A percentile compares a stretch with the other conserved stretches of the same genome.
phyloP scores from a whole-genome alignment of 2,329 filamentous ascomycete species.

The Zelopaecilomyces penicillatus region DNA sequence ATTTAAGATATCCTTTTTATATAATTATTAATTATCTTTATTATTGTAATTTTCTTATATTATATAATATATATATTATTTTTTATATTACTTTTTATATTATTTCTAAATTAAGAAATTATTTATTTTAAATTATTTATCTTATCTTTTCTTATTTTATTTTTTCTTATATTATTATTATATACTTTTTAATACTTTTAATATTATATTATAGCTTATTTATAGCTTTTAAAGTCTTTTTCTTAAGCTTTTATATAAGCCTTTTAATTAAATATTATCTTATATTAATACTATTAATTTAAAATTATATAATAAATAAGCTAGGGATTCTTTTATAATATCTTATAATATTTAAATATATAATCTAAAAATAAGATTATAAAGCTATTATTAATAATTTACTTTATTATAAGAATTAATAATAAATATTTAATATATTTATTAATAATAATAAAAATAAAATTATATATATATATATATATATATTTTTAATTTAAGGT shows the following conservation, averaged over 20 bases:
- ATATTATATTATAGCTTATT: not conserved
- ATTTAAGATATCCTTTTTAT: no score
- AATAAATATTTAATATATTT: not conserved
- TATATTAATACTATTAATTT: no score
- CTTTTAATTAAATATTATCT: no score
- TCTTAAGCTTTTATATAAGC: no score
- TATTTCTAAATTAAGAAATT: no score
- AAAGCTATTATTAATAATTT: not conserved
- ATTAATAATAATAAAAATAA: not conserved
- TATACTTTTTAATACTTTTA: not conserved
- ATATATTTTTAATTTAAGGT: not conserved
- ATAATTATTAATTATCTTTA: not conserved
- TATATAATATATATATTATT: not conserved
- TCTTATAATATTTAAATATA: not conserved
- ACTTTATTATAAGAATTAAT: not conserved
- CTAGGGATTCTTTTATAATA: not conserved
- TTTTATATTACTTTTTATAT: not conserved
- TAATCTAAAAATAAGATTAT: no score
- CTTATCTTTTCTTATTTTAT: slow-evolving; percentile 1
- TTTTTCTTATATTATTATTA: not conserved
- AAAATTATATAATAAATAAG: not conserved
- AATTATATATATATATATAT: not conserved
- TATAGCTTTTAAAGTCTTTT: not conserved
- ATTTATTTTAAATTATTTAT: no score
- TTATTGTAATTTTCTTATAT: not conserved